Evolutionary conservation across 495 filamentous ascomycete genomes (phyloP).

Genomic region (Diplogelasinospora grovesii): DNA sequence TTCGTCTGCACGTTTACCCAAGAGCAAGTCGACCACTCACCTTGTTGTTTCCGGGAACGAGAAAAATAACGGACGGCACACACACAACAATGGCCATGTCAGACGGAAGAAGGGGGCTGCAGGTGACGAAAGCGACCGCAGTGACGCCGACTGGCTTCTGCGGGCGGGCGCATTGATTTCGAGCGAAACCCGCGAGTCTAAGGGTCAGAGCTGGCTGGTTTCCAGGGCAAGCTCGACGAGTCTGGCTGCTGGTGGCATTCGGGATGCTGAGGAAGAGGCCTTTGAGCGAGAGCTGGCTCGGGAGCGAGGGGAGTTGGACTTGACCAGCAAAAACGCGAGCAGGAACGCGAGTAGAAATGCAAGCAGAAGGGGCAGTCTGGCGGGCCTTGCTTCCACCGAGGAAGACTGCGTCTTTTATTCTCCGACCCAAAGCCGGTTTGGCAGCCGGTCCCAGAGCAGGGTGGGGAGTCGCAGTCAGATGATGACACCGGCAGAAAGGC

Average conservation of each 20-base stretch:
- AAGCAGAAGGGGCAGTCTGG: conserved; percentile 25
- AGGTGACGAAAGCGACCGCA: too few relatives aligned
- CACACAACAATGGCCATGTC: too few relatives aligned
- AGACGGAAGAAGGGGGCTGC: too few relatives aligned
- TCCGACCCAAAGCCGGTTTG: conserved; percentile 31
- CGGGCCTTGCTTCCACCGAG: conserved; percentile 3
- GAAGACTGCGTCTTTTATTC: conserved; percentile 36
- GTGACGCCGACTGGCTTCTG: conserved; percentile 66
- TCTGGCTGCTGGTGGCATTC: conserved; percentile 48
- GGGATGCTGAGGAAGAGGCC: conserved; percentile 41
- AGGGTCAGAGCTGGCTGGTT: conserved; percentile 72
- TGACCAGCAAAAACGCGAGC: conserved; percentile 1
- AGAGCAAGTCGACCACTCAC: conserved; percentile 42
- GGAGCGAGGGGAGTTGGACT: conserved; percentile 21
- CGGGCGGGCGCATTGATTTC: conserved; percentile 65
- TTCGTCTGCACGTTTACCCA: conserved; percentile 26
- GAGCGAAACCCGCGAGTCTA: conserved; percentile 64
- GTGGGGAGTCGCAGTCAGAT: conserved; percentile 33
- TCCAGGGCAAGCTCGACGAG: conserved; percentile 67
- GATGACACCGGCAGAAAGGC: conserved; percentile 28
- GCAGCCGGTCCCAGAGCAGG: conserved; percentile 40
- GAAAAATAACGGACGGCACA: too few relatives aligned
- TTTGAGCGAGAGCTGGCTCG: conserved; percentile 37
- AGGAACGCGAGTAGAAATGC: neutral
- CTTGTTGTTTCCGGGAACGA: conserved; percentile 23